Evolutionary conservation across 2,329 filamentous ascomycete species (phyloP), one percentile per base, ranked within the genome.

Genomic region (Pseudocercospora cruenta): DNA sequence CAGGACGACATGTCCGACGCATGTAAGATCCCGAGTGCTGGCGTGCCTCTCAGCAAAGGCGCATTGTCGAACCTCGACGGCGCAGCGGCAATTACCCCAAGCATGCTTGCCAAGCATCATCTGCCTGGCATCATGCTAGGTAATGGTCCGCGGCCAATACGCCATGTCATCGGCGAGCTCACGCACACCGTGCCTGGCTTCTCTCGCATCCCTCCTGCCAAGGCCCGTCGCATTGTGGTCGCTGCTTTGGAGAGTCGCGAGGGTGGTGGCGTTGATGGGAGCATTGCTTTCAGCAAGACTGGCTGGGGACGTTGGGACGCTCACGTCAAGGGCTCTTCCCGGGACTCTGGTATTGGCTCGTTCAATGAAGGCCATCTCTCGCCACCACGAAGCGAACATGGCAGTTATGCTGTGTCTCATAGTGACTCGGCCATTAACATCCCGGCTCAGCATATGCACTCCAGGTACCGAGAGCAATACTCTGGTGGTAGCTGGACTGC

Each of bases 221-320:
- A 97, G 83, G 94, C 95, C 53, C 88, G 95, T 73, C 88, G 94
- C 78, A 83, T 98, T 66, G 93, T 98, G 4, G 94, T 97, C n/a
- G 91, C 90, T 66, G 94, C 94, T 67, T 82, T 98, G 71, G 94
- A 98, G 81, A 91, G 91, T 73, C 90, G 91, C 73, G 83, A 83
- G n/a, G 84, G 81, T 55, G 85, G 84, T 63, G 85, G 84, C 57
- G 77, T 86, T 67, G 84, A 89, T 68, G 89, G 90, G 71, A 89
- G 92, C 72, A 90, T 95, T 74, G 86, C 90, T 76, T 98, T 96
- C 77, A 91, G 96, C 79, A 98, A 98, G 84, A 93, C 97, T 66
- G 94, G 94, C 76, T 98, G 94, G 94, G 95, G 95, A 66, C 89
- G 93, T 71, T 99, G 94, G 94, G 91, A 96, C 79, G 95, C 94